A percentile compares a stretch with the other conserved stretches of the same genome.
phyloP scores from a whole-genome alignment of 768 basidiomycete species.

The Lactifluus rugatus region DNA sequence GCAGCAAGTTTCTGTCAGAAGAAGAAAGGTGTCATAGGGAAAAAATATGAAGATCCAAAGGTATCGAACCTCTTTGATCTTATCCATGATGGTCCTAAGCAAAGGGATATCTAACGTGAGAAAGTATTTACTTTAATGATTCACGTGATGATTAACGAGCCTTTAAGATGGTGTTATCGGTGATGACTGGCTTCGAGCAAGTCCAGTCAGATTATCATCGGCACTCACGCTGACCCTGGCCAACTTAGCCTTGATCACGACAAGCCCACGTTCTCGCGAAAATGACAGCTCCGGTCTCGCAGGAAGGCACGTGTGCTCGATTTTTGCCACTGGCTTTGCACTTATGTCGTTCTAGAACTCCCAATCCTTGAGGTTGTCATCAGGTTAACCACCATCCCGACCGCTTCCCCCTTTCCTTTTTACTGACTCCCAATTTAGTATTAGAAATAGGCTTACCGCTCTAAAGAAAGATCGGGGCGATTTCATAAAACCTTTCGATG shows the following conservation, averaged over 20 bases:
- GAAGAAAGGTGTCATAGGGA: background rate
- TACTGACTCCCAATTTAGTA: conserved; percentile 37
- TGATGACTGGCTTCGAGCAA: background rate
- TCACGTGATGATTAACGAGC: conserved; percentile 7
- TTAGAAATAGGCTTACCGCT: conserved; percentile 89
- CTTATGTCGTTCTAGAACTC: conserved; percentile 49
- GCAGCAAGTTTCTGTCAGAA: conserved; percentile 53
- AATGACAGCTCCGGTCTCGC: conserved; percentile 62
- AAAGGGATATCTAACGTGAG: conserved; percentile 9
- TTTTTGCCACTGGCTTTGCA: conserved; percentile 19
- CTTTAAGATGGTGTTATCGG: background rate
- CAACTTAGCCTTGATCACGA: background rate
- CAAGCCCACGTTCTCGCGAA: background rate
- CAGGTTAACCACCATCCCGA: conserved; percentile 43
- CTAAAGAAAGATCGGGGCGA: conserved; percentile 89
- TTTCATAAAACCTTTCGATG: conserved; percentile 89
- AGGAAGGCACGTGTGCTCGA: conserved; percentile 50
- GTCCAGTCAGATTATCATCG: background rate
- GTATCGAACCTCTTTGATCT: conserved; percentile 35
- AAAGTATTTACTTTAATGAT: background rate
- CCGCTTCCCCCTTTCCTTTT: background rate
- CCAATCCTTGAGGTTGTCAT: conserved; percentile 92
- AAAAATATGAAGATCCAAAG: background rate
- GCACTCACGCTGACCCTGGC: background rate
- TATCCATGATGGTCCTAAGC: conserved; percentile 31